Conservation (phyloP, 805 yeast species). For the Hanseniaspora pseudoguilliermondii region DNA sequence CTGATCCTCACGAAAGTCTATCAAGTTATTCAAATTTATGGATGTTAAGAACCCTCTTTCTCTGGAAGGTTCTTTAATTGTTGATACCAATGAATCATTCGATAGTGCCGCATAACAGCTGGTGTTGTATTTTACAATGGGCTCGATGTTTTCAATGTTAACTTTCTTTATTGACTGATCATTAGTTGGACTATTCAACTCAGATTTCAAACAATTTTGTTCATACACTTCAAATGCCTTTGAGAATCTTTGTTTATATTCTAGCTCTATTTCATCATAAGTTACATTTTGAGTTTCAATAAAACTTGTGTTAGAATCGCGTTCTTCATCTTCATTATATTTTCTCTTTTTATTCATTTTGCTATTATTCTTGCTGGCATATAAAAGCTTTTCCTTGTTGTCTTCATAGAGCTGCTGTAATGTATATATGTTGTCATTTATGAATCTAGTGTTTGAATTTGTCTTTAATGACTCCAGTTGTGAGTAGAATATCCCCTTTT, state of each 20-base stretch:
- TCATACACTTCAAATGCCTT: slow-evolving; percentile 1
- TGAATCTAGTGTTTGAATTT: not conserved
- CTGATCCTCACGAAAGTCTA: not conserved
- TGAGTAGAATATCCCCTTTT: slow-evolving; percentile 10
- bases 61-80: slow-evolving; percentile 2
- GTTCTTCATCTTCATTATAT: not conserved
- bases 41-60: slow-evolving; percentile 7
- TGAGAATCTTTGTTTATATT: not conserved
- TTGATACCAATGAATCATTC: not conserved
- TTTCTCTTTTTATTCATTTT: not conserved
- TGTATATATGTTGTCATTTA: slow-evolving; percentile 1
- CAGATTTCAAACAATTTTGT: not conserved
- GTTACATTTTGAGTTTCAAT: not conserved
- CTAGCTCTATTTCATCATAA: not conserved
- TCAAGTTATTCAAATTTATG: not conserved
- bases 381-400: slow-evolving; percentile 4
- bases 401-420: slow-evolving; percentile 11
- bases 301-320: not conserved
- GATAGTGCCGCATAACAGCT: not conserved
- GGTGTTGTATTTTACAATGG: not conserved
- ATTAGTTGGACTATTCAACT: not conserved
- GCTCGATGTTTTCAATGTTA: not conserved
- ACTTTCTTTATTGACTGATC: not conserved
- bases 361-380: not conserved
- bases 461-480: slow-evolving; percentile 7